A percentile compares a stretch with the other conserved stretches of the same genome.
Evolutionary conservation across 768 basidiomycete species (phyloP).

Genomic region (Boletus bicolor): DNA sequence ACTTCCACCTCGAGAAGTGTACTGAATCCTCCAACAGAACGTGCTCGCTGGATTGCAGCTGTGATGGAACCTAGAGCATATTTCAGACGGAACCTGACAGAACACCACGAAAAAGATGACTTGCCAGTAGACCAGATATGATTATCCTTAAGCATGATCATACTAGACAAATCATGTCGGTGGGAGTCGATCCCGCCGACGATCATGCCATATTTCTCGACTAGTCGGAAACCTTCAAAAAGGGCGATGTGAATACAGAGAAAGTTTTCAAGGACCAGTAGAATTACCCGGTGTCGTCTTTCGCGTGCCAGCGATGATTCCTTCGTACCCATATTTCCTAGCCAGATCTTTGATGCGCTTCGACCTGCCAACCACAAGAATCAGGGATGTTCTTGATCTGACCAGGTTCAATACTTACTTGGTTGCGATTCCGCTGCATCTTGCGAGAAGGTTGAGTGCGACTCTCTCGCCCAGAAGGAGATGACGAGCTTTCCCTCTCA

Average conservation of each 20-base stretch:
- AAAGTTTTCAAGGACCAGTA: background rate
- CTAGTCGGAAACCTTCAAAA: slow-evolving; percentile 77
- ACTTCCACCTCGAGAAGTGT: slow-evolving; percentile 94
- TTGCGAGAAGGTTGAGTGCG: slow-evolving; percentile 87
- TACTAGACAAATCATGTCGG: slow-evolving; percentile 93
- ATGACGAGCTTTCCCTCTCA: slow-evolving; percentile 83
- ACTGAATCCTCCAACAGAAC: slow-evolving; percentile 87
- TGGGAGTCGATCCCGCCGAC: slow-evolving; percentile 96
- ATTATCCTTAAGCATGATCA: slow-evolving; percentile 99
- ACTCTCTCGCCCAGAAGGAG: slow-evolving; percentile 90
- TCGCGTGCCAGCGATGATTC: slow-evolving; percentile 89
- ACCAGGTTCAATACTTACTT: slow-evolving; percentile 50
- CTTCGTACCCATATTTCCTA: slow-evolving; percentile 71
- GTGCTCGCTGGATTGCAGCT: slow-evolving; percentile 79
- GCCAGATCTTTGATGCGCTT: slow-evolving; percentile 79
- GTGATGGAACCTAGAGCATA: slow-evolving; percentile 76
- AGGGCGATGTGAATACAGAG: slow-evolving; percentile 7
- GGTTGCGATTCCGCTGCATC: slow-evolving; percentile 96
- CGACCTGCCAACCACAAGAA: slow-evolving; percentile 52
- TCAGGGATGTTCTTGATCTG: background rate
- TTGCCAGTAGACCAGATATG: slow-evolving; percentile 96
- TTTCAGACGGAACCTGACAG: slow-evolving; percentile 1
- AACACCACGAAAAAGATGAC: slow-evolving; percentile 10
- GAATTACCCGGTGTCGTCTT: slow-evolving; percentile 88
- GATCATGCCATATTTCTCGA: slow-evolving; percentile 98